Evolutionary conservation across 2,329 filamentous ascomycete species (phyloP).

Genomic region (Scorias spongiosa): DNA sequence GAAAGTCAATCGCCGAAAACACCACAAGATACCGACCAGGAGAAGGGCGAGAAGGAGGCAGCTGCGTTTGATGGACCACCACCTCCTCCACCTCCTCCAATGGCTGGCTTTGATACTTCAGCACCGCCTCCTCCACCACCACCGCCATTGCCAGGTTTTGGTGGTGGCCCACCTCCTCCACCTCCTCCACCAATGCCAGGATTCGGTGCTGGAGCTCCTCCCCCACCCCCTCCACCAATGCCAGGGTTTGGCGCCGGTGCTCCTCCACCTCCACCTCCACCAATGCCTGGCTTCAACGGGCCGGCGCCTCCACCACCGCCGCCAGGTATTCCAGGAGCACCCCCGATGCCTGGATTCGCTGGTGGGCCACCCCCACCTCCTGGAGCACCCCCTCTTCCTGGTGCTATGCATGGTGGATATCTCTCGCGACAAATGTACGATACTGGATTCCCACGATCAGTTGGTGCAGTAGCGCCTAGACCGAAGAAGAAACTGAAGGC

Average conservation of each 20-base stretch:
- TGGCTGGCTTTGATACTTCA: slow-evolving; percentile 24
- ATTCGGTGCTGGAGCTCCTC: slow-evolving; percentile 22
- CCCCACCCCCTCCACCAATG: slow-evolving; percentile 30
- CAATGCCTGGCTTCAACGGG: slow-evolving; percentile 2
- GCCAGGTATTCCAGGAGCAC: slow-evolving; percentile 26
- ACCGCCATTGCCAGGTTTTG: slow-evolving; percentile 29
- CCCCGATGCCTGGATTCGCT: slow-evolving; percentile 33
- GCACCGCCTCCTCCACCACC: slow-evolving; percentile 22
- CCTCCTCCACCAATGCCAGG: slow-evolving; percentile 30
- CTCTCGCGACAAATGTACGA: slow-evolving; percentile 48
- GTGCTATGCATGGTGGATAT: slow-evolving; percentile 52
- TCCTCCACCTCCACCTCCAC: slow-evolving; percentile 25
- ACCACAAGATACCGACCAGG: slow-evolving; percentile 42
- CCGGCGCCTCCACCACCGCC: slow-evolving; percentile 21
- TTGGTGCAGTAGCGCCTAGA: slow-evolving; percentile 64
- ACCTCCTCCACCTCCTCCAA: slow-evolving; percentile 34
- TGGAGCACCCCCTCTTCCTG: slow-evolving; percentile 47
- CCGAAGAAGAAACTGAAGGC: slow-evolving; percentile 99
- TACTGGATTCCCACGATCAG: slow-evolving; percentile 35
- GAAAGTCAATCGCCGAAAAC: slow-evolving; percentile 56
- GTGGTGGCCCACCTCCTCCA: slow-evolving; percentile 24
- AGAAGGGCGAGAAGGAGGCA: slow-evolving; percentile 11
- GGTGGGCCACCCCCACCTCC: slow-evolving; percentile 47
- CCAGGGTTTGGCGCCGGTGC: slow-evolving; percentile 29
- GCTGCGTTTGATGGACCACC: slow-evolving; percentile 31